phyloP scores from a whole-genome alignment of 2,329 filamentous ascomycete genomes.

The Elsinoe fawcettii region DNA sequence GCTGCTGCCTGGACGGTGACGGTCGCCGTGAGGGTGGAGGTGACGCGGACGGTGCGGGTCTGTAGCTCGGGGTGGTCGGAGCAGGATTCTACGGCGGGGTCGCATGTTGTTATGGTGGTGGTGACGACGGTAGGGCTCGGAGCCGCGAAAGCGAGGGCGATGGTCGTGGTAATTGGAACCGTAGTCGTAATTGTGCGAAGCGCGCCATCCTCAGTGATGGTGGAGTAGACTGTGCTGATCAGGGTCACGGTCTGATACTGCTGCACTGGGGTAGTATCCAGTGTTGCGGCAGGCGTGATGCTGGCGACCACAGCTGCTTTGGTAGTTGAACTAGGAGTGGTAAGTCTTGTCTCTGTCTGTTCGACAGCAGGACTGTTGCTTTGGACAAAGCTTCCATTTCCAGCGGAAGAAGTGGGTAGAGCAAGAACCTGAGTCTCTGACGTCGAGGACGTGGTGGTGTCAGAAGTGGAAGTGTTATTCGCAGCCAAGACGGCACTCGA shows the following conservation, averaged over 20 bases:
- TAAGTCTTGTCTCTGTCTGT: not conserved
- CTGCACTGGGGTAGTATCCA: slow-evolving; percentile 4
- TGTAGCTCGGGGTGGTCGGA: not conserved
- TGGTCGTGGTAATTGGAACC: slow-evolving; percentile 5
- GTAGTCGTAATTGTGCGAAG: not conserved
- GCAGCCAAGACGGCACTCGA: not conserved
- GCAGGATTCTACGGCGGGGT: not conserved
- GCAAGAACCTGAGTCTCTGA: not conserved
- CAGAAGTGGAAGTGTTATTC: not conserved
- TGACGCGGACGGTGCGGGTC: not conserved
- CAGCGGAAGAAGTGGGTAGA: not conserved
- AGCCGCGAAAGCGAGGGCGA: not conserved
- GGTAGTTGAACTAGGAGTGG: not conserved
- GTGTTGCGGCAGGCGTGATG: slow-evolving; percentile 15
- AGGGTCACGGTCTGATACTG: slow-evolving; percentile 1
- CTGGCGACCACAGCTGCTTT: slow-evolving; percentile 6
- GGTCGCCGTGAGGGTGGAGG: slow-evolving; percentile 4
- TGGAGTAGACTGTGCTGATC: not conserved
- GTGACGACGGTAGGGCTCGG: not conserved
- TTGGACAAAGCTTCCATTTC: not conserved
- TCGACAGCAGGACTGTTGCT: not conserved
- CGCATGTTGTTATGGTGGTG: not conserved
- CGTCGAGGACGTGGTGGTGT: not conserved
- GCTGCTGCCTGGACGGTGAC: not conserved
- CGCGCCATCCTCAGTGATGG: not conserved